Evolutionary conservation across 225 moss, liverwort and hornwort genomes (phyloP).

Genomic region (Antitrichia curtipendula): DNA sequence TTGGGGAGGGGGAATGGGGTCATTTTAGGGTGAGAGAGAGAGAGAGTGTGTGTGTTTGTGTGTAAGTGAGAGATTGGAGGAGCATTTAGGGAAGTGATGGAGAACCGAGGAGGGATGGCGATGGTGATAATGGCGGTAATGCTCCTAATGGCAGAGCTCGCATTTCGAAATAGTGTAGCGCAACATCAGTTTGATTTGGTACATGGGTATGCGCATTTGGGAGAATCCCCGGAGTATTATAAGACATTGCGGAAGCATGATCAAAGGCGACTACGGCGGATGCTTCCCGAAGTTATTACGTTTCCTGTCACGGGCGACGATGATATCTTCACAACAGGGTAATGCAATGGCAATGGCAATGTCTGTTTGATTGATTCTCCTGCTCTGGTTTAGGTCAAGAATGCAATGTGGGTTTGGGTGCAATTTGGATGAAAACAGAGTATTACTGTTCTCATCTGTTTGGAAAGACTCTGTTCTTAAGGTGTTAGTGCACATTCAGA

Average conservation of each 20-base stretch:
- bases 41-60: not conserved
- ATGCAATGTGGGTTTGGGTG: not conserved
- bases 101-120: not conserved
- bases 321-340: slow-evolving; percentile 37
- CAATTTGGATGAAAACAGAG: not conserved
- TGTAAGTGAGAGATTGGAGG: not conserved
- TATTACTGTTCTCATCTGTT: not conserved
- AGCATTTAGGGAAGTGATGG: not conserved
- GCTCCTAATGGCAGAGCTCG: not conserved
- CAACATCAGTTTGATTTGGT: slow-evolving; percentile 21
- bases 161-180: not conserved
- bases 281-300: slow-evolving; percentile 35
- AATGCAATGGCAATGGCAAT: not conserved
- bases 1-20: not conserved
- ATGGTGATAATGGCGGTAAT: not conserved
- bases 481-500: not conserved
- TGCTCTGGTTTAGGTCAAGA: not conserved
- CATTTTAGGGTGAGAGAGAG: not conserved
- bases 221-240: slow-evolving; percentile 24
- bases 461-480: not conserved
- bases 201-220: slow-evolving; percentile 26
- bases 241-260: slow-evolving; percentile 45
- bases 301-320: slow-evolving; percentile 70
- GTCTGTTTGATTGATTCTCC: not conserved
- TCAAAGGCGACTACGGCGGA: slow-evolving; percentile 26